Evolutionary conservation across 2,329 filamentous ascomycete species (phyloP).

Genomic region (Sporothrix humicola): DNA sequence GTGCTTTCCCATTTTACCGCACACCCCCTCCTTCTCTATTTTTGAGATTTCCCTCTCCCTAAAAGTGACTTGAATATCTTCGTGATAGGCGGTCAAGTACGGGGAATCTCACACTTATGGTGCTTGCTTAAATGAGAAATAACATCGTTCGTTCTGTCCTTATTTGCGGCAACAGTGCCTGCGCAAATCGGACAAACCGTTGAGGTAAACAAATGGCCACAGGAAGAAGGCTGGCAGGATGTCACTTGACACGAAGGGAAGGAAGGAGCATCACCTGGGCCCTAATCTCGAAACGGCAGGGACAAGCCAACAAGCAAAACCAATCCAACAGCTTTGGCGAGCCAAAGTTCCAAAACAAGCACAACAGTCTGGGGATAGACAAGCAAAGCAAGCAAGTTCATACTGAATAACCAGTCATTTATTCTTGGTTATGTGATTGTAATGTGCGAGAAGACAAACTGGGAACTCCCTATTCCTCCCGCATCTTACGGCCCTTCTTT

Average conservation of each 20-base stretch:
- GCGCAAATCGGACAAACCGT: background rate
- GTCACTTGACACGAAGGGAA: constrained; percentile 2
- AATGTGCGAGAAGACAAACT: background rate
- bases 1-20: constrained; percentile 30
- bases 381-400: background rate
- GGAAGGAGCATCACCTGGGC: background rate
- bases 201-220: background rate
- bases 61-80: background rate
- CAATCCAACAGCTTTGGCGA: background rate
- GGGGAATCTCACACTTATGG: background rate
- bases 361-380: background rate
- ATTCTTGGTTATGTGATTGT: background rate
- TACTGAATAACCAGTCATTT: background rate
- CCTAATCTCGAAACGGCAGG: constrained; percentile 17
- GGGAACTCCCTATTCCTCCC: background rate
- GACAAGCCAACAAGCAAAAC: constrained; percentile 1
- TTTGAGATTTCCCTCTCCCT: background rate
- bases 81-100: background rate
- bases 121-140: no score
- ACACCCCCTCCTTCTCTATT: constrained; percentile 29
- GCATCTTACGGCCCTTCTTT: background rate
- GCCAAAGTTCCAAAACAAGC: constrained; percentile 23
- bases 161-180: background rate
- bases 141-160: background rate
- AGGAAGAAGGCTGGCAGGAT: background rate